phyloP scores from a whole-genome alignment of 2,329 filamentous ascomycete species.

The Colletotrichum sp. region DNA sequence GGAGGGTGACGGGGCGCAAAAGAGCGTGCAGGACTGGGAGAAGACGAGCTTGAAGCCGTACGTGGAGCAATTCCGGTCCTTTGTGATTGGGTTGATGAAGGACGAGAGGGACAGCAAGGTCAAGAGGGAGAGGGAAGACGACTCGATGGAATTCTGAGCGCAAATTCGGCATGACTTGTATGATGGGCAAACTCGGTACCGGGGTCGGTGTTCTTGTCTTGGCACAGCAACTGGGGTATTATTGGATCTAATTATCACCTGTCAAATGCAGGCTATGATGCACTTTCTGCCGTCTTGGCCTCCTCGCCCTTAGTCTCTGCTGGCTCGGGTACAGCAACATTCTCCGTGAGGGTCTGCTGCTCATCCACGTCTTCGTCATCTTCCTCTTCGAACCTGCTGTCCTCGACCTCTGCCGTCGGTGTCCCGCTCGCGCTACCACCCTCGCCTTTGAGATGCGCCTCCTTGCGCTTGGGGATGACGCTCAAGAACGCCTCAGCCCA shows the following conservation, averaged over 20 bases:
- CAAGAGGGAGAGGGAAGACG: constrained; percentile 62
- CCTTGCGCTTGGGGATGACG: constrained; percentile 91
- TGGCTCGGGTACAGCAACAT: neutral
- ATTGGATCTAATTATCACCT: constrained; percentile 6
- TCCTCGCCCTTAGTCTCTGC: neutral
- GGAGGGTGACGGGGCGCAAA: constrained; percentile 39
- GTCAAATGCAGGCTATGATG: constrained; percentile 9
- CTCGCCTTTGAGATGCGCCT: constrained; percentile 65
- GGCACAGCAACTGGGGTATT: constrained; percentile 9
- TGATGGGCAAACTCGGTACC: constrained; percentile 3
- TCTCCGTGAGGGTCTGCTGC: constrained; percentile 23
- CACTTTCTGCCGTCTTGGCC: neutral
- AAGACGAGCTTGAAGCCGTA: constrained; percentile 96
- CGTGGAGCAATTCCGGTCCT: constrained; percentile 85
- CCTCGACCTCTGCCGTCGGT: constrained; percentile 28
- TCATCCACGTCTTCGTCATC: constrained; percentile 33
- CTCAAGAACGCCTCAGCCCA: constrained; percentile 90
- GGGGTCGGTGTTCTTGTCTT: constrained; percentile 4
- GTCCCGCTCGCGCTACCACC: constrained; percentile 24
- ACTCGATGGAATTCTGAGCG: constrained; percentile 58
- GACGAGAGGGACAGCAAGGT: constrained; percentile 67
- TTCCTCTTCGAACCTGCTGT: constrained; percentile 28
- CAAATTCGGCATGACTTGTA: constrained; percentile 16
- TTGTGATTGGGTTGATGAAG: constrained; percentile 80
- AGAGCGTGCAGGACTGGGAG: constrained; percentile 81